Percentiles rank a stretch among this genome's conserved stretches.
Evolutionary conservation across 176 grass and related monocot genomes (phyloP).

Genomic region (Luzula sylvatica): DNA sequence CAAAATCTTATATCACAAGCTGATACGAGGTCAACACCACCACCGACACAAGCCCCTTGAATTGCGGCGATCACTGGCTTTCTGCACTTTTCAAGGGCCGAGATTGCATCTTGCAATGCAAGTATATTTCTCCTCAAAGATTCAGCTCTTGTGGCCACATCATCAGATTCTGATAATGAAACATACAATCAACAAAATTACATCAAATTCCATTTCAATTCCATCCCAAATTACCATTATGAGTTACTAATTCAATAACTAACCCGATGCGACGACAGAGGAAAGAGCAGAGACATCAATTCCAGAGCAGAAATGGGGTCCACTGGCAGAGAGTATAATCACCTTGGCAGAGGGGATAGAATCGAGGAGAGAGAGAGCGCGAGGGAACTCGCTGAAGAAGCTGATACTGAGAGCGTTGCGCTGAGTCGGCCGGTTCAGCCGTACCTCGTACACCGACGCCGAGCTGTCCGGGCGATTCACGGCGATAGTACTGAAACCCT

Average conservation of each 20-base stretch:
- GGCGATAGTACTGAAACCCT: slow-evolving; percentile 50
- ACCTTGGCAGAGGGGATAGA: slow-evolving; percentile 45
- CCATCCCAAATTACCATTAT: not conserved
- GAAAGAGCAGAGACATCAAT: slow-evolving; percentile 45
- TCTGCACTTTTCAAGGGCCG: slow-evolving; percentile 53
- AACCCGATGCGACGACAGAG: not conserved
- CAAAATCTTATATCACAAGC: slow-evolving; percentile 68
- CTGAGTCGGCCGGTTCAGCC: slow-evolving; percentile 59
- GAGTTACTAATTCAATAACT: not conserved
- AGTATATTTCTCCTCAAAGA: slow-evolving; percentile 44
- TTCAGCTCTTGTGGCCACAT: slow-evolving; percentile 32
- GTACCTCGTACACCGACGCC: slow-evolving; percentile 42
- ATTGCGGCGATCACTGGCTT: slow-evolving; percentile 67
- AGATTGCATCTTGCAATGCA: slow-evolving; percentile 42
- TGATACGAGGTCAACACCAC: slow-evolving; percentile 44
- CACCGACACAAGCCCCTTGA: slow-evolving; percentile 71
- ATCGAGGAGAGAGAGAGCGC: slow-evolving; percentile 68
- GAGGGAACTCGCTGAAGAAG: slow-evolving; percentile 68
- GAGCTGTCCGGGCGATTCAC: slow-evolving; percentile 40
- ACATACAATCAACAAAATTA: not conserved
- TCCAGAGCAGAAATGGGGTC: slow-evolving; percentile 72
- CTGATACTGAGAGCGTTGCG: slow-evolving; percentile 64
- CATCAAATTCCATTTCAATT: not conserved
- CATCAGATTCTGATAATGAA: not conserved
- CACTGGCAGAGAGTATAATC: slow-evolving; percentile 42